Evolutionary conservation across 1,139 yeast genomes (phyloP), one percentile per base, ranked within the genome.

Genomic region (Nakaseomyces uthaithaninus): DNA sequence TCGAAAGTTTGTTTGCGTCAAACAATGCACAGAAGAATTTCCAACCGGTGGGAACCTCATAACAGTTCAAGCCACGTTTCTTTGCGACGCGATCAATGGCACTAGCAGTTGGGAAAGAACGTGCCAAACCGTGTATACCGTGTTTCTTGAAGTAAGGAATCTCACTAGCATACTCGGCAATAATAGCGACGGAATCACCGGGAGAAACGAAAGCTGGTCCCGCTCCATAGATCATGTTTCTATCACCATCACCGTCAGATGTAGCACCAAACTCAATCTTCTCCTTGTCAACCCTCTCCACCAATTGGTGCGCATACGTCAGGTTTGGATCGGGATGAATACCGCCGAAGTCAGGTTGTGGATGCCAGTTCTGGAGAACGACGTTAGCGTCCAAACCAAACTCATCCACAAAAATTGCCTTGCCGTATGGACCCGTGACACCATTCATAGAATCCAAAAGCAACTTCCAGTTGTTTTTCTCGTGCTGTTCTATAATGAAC

Each of bases 1-100:
- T 91, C 47, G 95, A 84, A 57, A 91, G 74, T 65, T 87, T 87
- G 56, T 85, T 76, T 36, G 94, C 87, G 59, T 91, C 98, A 55
- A 91, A 91, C 50, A 91, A 69, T 4, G 94, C 89, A 64, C 96
- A 87, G 74, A 91, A 91, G 61, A 91, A 91, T 65, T 91, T 91
- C 98, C 98, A 91, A 31, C 98, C 98, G 15, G 98, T 91, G 45
- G 98, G 98, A 3, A 91, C 98, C 65, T 91, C 98, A 64, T 91
- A 91, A 48, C 80, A 70, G 40, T 80, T 67, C 49, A 91, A 68
- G 14, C 80, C 80, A 61, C 86, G 80, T 45, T 71, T 71, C 60
- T 77, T 76, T 26, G 95, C 98, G 24, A 91, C 98, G 44, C 82
- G 71, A 58, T 91, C 98, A 53, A 91, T 74, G 23, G 98, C 98